Percentiles rank a stretch among this genome's conserved stretches.
These are phyloP conservation scores for Solanum chacoense DNA, from an alignment of 305 asterid genomes.

Conservation along the genomic window DNA sequence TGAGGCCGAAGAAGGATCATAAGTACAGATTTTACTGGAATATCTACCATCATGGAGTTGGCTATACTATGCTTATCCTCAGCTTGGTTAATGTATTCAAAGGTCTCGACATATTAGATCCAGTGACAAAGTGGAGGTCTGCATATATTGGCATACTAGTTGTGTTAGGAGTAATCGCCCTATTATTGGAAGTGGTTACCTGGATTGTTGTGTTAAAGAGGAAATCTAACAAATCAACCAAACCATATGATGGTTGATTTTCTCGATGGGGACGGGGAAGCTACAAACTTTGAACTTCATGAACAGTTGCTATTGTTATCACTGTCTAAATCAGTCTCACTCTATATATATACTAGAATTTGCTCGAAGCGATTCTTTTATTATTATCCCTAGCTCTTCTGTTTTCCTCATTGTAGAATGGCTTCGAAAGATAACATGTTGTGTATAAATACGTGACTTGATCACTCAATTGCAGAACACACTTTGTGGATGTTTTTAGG, in stretches of 20 bases:
- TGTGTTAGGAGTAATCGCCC: slow-evolving; percentile 42
- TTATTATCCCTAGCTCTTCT: not conserved
- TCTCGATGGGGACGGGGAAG: slow-evolving; percentile 27
- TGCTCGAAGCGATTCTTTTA: not conserved
- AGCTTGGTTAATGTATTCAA: slow-evolving; percentile 69
- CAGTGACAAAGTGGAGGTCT: slow-evolving; percentile 51
- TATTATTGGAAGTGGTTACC: slow-evolving; percentile 48
- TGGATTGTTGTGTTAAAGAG: slow-evolving; percentile 49
- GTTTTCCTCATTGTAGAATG: not conserved
- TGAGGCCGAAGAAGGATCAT: slow-evolving; percentile 80
- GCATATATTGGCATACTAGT: slow-evolving; percentile 39
- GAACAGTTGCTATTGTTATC: slow-evolving; percentile 2
- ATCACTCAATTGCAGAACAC: not conserved
- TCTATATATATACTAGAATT: not conserved
- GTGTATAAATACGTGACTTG: not conserved
- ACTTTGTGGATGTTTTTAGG: not conserved
- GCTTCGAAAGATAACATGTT: not conserved
- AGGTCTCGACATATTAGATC: slow-evolving; percentile 56
- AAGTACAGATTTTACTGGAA: slow-evolving; percentile 79
- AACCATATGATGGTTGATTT: slow-evolving; percentile 37
- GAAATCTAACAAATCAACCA: slow-evolving; percentile 39
- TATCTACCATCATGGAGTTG: slow-evolving; percentile 63
- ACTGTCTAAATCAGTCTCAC: not conserved
- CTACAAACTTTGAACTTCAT: slow-evolving; percentile 20
- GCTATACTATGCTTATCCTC: slow-evolving; percentile 45